Base-by-base conservation (phyloP, 2,329 filamentous ascomycete genomes). In the Xylaria sp. region DNA sequence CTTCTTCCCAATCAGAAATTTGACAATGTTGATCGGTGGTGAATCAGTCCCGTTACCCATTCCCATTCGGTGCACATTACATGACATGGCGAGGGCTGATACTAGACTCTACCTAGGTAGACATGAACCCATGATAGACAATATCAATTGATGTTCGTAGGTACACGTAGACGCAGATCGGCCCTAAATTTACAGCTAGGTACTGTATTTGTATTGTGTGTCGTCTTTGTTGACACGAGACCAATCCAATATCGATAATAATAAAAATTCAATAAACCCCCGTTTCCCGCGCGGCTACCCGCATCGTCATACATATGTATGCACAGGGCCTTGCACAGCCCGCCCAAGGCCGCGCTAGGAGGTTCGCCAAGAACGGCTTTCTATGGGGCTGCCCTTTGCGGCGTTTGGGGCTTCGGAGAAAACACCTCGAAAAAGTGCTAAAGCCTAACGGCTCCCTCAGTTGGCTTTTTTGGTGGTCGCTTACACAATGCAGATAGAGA, bases 391-490 rank as follows among this genome's bases (percentile, higher is more conserved):
- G 33, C 38, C 57, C 54, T 37, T 47, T 35, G 31, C 56, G 61
- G 61, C 51, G 61, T 63, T 63, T 25, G 46, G 33, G 57, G 46
- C 51, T 33, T 31, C 28, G 7, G 28, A 31, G 28, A 25, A 57
- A 53, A 25, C 37, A 33, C 31, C 49, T 37, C 19, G 9, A 31
- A 56, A n/a, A 42, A 19, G 17, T 28, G 28, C 31, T n/a, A n/a
- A n/a, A n/a, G n/a, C n/a, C n/a, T n/a, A 54, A 63, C 50, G 61
- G 61, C 57, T 63, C 56, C 61, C 61, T 63, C 61, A 63, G 6
- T 57, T 57, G 33, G 19, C 49, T 25, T 31, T 19, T 15, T 19
- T 17, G 8, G 49, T 38, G 12, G 19, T 33, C 47, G 59, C 59
- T 61, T 57, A 61, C 59, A 17, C 15, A 40, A 45, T 17, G 25